A percentile compares a stretch with the other conserved stretches of the same genome.
phyloP scores from a whole-genome alignment of 768 basidiomycete genomes.

The Phylloporus sp. region DNA sequence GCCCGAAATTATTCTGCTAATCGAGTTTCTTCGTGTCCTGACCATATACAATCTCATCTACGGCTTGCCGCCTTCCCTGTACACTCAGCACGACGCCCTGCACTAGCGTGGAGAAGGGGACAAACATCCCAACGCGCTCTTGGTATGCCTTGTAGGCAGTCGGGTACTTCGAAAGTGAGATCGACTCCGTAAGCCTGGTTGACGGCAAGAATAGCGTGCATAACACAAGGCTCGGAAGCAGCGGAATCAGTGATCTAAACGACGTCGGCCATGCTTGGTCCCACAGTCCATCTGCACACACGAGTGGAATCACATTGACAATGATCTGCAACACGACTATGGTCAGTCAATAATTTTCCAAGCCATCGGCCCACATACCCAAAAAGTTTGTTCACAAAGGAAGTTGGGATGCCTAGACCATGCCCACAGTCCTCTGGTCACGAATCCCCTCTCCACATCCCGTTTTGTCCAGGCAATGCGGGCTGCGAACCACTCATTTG shows the following conservation, averaged over 20 bases:
- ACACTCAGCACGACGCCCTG: constrained; percentile 40
- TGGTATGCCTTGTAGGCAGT: constrained; percentile 68
- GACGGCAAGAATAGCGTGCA: constrained; percentile 74
- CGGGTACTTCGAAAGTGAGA: constrained; percentile 73
- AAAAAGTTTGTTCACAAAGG: constrained; percentile 84
- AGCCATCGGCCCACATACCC: constrained; percentile 40
- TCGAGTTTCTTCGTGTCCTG: constrained; percentile 26
- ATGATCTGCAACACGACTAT: constrained; percentile 45
- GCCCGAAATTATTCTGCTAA: constrained; percentile 12
- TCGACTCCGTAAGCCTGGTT: constrained; percentile 76
- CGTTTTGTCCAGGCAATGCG: constrained; percentile 62
- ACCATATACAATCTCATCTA: constrained; percentile 45
- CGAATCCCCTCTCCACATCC: constrained; percentile 77
- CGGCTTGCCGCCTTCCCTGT: constrained; percentile 33
- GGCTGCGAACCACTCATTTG: constrained; percentile 60
- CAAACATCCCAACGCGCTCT: constrained; percentile 78
- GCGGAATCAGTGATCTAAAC: constrained; percentile 29
- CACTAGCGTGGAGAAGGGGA: constrained; percentile 43
- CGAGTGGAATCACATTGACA: constrained; percentile 62
- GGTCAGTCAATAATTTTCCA: constrained; percentile 1
- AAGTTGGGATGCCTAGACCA: constrained; percentile 93
- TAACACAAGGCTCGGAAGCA: constrained; percentile 58
- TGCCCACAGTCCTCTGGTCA: constrained; percentile 81
- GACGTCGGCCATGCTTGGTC: constrained; percentile 22
- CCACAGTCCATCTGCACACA: constrained; percentile 37